Evolutionary conservation across 257 asterid species (phyloP).

Genomic region (Nicotiana noctiflora): DNA sequence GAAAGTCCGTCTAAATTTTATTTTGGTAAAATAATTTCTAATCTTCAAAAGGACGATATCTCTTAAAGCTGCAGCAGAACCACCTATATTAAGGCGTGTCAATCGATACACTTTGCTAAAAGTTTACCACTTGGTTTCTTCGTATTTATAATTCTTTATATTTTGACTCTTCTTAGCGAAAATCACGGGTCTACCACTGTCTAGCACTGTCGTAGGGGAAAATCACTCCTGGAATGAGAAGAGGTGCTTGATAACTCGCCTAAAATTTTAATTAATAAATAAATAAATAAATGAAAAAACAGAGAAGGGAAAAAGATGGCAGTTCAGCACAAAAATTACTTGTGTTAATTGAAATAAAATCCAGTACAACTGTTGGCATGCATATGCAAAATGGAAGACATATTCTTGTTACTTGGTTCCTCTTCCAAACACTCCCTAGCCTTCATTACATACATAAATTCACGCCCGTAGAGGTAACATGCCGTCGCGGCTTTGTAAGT

Average conservation of each 20-base stretch:
- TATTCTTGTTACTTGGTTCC: slow-evolving; percentile 34
- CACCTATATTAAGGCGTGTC: too few relatives aligned
- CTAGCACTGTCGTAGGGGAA: not conserved
- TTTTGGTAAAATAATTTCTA: not conserved
- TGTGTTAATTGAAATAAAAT: slow-evolving; percentile 19
- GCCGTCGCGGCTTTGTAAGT: slow-evolving; percentile 77
- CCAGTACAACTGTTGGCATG: slow-evolving; percentile 55
- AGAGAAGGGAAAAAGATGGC: not conserved
- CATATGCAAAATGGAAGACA: slow-evolving; percentile 38
- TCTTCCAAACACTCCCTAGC: slow-evolving; percentile 34
- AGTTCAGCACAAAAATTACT: not conserved
- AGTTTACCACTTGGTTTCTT: too few relatives aligned
- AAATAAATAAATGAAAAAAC: too few relatives aligned
- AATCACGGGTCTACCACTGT: too few relatives aligned
- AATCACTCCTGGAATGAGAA: not conserved
- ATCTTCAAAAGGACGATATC: not conserved
- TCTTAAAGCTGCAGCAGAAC: too few relatives aligned
- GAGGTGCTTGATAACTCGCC: not conserved
- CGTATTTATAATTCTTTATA: too few relatives aligned
- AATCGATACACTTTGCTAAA: too few relatives aligned
- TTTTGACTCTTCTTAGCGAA: too few relatives aligned
- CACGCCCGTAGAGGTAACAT: slow-evolving; percentile 64
- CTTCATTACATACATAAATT: slow-evolving; percentile 38
- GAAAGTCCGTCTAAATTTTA: not conserved
- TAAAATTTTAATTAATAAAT: too few relatives aligned